Evolutionary conservation across 805 yeast genomes (phyloP).

Genomic region (Gaillardinia entomophila): DNA sequence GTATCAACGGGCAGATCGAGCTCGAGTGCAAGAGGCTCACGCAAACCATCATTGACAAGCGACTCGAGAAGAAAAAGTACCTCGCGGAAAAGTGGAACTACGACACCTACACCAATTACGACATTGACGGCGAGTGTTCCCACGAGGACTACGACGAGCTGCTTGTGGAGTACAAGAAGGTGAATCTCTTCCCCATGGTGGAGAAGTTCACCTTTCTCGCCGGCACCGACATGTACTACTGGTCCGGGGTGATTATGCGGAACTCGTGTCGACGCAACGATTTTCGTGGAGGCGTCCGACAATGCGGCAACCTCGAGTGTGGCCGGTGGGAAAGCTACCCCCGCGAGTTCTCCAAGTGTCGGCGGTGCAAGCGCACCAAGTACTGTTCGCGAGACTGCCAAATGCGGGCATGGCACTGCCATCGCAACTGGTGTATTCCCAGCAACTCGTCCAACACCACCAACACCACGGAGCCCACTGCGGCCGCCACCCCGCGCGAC

Average conservation of each 20-base stretch:
- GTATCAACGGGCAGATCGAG: constrained; percentile 24
- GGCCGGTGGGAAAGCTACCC: constrained; percentile 92
- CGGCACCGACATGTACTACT: constrained; percentile 79
- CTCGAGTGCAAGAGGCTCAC: constrained; percentile 27
- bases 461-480: constrained; percentile 2
- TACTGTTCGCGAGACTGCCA: constrained; percentile 93
- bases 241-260: constrained; percentile 98
- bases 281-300: constrained; percentile 79
- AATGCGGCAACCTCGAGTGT: constrained; percentile 89
- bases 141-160: constrained; percentile 32
- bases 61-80: constrained; percentile 24
- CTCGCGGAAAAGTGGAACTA: constrained; percentile 34
- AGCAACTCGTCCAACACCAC: constrained; percentile 28
- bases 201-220: constrained; percentile 78
- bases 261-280: constrained; percentile 93
- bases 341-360: constrained; percentile 89
- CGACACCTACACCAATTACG: constrained; percentile 34
- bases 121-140: constrained; percentile 25
- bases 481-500: background rate
- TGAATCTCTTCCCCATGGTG: constrained; percentile 83
- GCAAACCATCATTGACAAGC: constrained; percentile 26
- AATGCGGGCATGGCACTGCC: constrained; percentile 85
- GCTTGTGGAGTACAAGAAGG: constrained; percentile 39
- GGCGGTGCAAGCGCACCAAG: constrained; percentile 90
- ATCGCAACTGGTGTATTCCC: constrained; percentile 87